Evolutionary conservation across 2,329 filamentous ascomycete genomes (phyloP), one percentile per base, ranked within the genome.

Genomic region (Ophiocordyceps unilateralis): DNA sequence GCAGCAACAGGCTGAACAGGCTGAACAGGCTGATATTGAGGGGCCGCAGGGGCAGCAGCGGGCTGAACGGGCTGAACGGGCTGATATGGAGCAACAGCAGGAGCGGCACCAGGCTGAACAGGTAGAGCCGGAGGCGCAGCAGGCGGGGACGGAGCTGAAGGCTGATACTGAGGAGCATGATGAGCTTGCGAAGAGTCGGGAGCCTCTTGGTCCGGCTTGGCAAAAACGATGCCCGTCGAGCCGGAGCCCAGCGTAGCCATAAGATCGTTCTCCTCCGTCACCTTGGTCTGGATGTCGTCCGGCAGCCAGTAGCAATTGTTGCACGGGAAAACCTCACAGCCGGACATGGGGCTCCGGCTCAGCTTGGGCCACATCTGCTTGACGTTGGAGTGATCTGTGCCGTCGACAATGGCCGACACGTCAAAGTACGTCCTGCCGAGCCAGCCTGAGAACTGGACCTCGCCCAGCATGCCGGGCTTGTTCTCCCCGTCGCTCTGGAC

Each of bases 201-300:
- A n/a, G 32, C 32, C n/a, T 36, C 32, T n/a, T 36, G 17, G 17
- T 36, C n/a, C 10, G 26, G 19, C 26, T 42, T 24, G 17, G 46
- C 20, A 43, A 55, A 55, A 45, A 44, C 28, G 43, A 55, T 15
- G 43, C 50, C 51, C 30, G 52, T 48, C 37, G 44, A 45, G 40
- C 61, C 59, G 39, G 50, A 48, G 41, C 69, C 69, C 9, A 73
- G 66, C 22, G 68, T 72, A 55, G 64, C 68, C 55, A 74, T 58
- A 50, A 76, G 58, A 48, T 73, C 62, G 15, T 50, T 54, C 55
- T 69, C 66, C 7, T 49, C 38, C 24, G 70, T 74, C 34, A 59
- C 55, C 58, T 72, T 69, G 53, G 73, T 77, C 59, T 73, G 68
- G 49, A 74, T 50, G 46, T 77, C 73, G 44, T 76, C 66, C 10